Evolutionary conservation across 2,329 filamentous ascomycete species (phyloP), one percentile per base, ranked within the genome.

Genomic region (Fusarium transvaalense): DNA sequence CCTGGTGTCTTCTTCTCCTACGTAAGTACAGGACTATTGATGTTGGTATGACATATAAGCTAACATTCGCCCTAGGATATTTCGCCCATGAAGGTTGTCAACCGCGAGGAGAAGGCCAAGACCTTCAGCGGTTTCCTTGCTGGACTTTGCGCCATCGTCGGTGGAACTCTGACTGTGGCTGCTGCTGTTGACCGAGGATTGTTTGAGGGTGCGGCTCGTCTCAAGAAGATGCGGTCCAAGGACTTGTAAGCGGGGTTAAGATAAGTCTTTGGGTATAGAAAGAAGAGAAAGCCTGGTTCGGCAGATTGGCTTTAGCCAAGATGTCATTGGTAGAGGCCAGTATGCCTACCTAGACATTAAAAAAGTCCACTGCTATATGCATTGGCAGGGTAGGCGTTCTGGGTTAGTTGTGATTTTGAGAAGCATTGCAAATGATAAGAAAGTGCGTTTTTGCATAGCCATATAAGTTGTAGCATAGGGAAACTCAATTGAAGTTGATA

Each of bases 1-100:
- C 96, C 96, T 1, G 96, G 96, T 42, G 94, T 99, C 15, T 99
- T 99, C 84, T 98, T 99, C 83, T 97, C 94, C 71, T 99, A 99
- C 75, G 92, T 94, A 84, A 87, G 91, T 88, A 32, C 35, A 14
- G 10, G 31, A 23, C 21, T 27, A 10, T n/a, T 2, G n/a, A 10
- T 10, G 48, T 12, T 32, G 15, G 13, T 19, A 29, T 12, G 27
- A n/a, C 14, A 15, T 21, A 5, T 7, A 48, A 55, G 52, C 72
- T 76, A 70, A 76, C 61, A 23, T 17, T 29, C 14, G 13, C 15
- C 31, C 6, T 27, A 94, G 92, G 96, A 99, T 75, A 99, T 99
- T 79, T 98, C 95, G 3, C 96, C 96, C 7, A 99, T 99, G 96
- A 99, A 98, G 83, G 95, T 99, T 64, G 92, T 99, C 81, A 99